Conservation (phyloP, 257 asterid species). For the Jasminum sambac region DNA sequence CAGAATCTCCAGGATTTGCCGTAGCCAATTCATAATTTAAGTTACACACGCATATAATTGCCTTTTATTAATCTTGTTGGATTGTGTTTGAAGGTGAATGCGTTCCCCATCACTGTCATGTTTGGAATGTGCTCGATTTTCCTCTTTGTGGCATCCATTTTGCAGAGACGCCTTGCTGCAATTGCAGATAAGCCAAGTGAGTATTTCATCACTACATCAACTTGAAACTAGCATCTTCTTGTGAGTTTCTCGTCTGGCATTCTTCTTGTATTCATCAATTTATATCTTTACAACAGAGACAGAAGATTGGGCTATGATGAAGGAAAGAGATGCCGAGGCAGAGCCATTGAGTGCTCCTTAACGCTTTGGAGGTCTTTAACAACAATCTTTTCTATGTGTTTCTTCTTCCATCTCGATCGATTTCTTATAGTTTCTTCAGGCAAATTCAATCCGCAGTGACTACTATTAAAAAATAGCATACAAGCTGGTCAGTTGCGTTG, state of each 20-base stretch:
- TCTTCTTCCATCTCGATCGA: constrained; percentile 20
- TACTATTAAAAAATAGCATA: constrained; percentile 11
- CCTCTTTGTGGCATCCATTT: constrained; percentile 80
- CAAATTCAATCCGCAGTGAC: constrained; percentile 16
- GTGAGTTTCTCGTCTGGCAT: constrained; percentile 3
- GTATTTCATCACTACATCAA: constrained; percentile 15
- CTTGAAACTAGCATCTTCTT: constrained; percentile 1
- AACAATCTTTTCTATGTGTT: constrained; percentile 19
- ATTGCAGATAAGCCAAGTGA: constrained; percentile 81
- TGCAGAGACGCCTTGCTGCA: constrained; percentile 72
- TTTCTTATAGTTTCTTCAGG: constrained; percentile 26
- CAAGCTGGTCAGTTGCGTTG: constrained; percentile 7
- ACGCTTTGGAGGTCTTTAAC: constrained; percentile 26
- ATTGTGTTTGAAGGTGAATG: constrained; percentile 58
- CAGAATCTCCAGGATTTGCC: not conserved
- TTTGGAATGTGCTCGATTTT: constrained; percentile 96
- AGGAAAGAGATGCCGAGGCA: constrained; percentile 45
- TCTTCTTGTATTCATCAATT: constrained; percentile 12
- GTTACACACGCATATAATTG: not conserved
- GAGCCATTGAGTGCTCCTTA: constrained; percentile 55
- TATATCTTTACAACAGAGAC: constrained; percentile 45
- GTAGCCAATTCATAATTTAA: not conserved
- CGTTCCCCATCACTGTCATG: constrained; percentile 91
- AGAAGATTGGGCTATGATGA: constrained; percentile 66
- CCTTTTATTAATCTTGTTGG: constrained; percentile 10